These are phyloP conservation scores for Strigomonas galati DNA, from an alignment of 208 protist genomes.

Conservation along the genomic window DNA sequence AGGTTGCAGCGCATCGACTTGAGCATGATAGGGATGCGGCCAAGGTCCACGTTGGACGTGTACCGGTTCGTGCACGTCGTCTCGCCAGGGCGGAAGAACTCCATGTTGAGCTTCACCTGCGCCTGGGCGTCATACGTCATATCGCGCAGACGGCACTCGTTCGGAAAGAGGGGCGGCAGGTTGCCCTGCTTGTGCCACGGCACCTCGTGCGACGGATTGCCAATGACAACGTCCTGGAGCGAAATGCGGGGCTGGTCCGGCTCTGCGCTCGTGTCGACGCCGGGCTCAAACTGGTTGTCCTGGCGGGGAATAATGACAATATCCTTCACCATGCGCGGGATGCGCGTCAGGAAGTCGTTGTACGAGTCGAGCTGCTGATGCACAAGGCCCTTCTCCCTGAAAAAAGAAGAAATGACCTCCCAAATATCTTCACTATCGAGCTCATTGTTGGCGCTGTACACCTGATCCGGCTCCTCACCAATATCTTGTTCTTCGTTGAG, in stretches of 20 bases:
- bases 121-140: constrained; percentile 89
- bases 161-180: constrained; percentile 87
- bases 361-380: constrained; percentile 99
- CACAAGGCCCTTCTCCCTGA: constrained; percentile 97
- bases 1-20: constrained; percentile 96
- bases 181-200: constrained; percentile 46
- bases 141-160: constrained; percentile 96
- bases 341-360: constrained; percentile 95
- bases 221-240: constrained; percentile 79
- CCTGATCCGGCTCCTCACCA: not conserved
- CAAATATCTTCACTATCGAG: constrained; percentile 95
- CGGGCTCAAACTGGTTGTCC: constrained; percentile 80
- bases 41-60: constrained; percentile 91
- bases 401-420: constrained; percentile 97
- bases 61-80: constrained; percentile 32
- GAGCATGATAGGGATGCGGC: constrained; percentile 99
- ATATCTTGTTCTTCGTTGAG: constrained; percentile 1
- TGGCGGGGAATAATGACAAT: constrained; percentile 69
- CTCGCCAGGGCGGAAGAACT: constrained; percentile 51
- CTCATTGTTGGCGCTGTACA: constrained; percentile 32
- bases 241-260: constrained; percentile 70
- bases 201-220: constrained; percentile 71
- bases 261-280: constrained; percentile 36
- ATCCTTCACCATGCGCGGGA: constrained; percentile 74
- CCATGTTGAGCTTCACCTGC: constrained; percentile 55